Evolutionary conservation across 352 stramenopile species (phyloP).

Genomic region (Pythium rishiriense): DNA sequence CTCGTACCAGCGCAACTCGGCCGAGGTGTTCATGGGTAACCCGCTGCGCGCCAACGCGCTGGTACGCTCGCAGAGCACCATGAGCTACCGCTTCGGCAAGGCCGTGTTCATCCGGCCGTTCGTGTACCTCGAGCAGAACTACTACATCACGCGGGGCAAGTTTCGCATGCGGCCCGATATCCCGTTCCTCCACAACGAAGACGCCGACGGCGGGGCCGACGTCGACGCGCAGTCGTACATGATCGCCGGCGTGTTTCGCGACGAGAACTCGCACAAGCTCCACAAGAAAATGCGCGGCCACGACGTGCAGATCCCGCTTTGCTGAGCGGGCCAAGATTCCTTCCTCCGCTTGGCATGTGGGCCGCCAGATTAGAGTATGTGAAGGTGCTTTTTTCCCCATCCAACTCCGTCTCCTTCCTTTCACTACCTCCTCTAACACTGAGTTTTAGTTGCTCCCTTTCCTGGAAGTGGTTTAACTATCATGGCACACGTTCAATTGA

Average conservation of each 20-base stretch:
- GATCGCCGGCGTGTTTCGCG: conserved; percentile 21
- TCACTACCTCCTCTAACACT: too few relatives aligned
- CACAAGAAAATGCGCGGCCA: conserved; percentile 11
- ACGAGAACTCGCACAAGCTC: conserved; percentile 22
- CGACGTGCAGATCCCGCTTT: conserved; percentile 28
- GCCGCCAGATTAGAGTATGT: too few relatives aligned
- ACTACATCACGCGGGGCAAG: conserved; percentile 26
- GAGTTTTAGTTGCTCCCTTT: too few relatives aligned
- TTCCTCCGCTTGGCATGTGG: too few relatives aligned
- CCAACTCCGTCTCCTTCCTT: too few relatives aligned
- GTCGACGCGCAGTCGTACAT: conserved; percentile 24
- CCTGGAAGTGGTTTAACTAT: too few relatives aligned
- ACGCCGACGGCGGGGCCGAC: conserved; percentile 14
- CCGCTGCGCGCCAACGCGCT: conserved; percentile 29
- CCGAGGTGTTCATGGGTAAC: conserved; percentile 31
- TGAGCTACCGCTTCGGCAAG: conserved; percentile 30
- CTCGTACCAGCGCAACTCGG: conserved; percentile 31
- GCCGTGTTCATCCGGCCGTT: conserved; percentile 31
- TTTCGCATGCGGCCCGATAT: conserved; percentile 22
- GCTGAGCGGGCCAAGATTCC: neutral
- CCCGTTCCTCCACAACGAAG: conserved; percentile 16
- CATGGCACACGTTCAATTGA: too few relatives aligned
- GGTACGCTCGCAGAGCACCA: conserved; percentile 24
- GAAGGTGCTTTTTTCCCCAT: too few relatives aligned
- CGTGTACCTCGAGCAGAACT: conserved; percentile 33